These are phyloP conservation scores for Phytophthora citricola DNA, from an alignment of 352 stramenopile species.

Conservation along the genomic window DNA sequence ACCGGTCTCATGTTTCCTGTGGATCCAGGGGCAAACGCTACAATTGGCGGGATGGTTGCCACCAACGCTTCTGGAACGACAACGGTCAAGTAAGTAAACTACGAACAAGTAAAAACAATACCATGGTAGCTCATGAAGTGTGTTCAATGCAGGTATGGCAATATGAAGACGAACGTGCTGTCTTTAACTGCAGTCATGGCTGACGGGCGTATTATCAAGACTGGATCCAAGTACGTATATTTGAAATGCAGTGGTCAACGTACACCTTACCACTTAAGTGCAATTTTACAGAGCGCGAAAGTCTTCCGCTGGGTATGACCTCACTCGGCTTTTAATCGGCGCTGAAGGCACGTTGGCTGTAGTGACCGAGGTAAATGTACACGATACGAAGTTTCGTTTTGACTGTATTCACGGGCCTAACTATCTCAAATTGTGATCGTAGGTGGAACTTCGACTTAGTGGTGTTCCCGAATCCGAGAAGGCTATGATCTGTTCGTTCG, in stretches of 20 bases:
- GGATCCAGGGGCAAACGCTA: slow-evolving; percentile 95
- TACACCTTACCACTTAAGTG: neutral
- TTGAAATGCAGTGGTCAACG: neutral
- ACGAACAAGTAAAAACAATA: too few species aligned
- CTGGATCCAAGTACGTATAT: slow-evolving; percentile 73
- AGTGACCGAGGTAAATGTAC: slow-evolving; percentile 83
- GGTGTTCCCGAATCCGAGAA: slow-evolving; percentile 89
- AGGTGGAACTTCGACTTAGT: slow-evolving; percentile 92
- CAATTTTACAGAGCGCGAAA: slow-evolving; percentile 80
- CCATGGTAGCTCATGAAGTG: slow-evolving; percentile 12
- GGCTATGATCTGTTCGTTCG: slow-evolving; percentile 93
- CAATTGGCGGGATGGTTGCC: slow-evolving; percentile 93
- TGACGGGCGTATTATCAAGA: slow-evolving; percentile 84
- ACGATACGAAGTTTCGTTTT: neutral
- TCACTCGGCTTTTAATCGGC: slow-evolving; percentile 93
- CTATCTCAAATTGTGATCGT: neutral
- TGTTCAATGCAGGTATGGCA: slow-evolving; percentile 57
- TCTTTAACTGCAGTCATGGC: slow-evolving; percentile 91
- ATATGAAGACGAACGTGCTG: slow-evolving; percentile 97
- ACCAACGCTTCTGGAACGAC: slow-evolving; percentile 90
- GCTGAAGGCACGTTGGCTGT: slow-evolving; percentile 95
- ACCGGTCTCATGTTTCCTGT: slow-evolving; percentile 95
- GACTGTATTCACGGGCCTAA: neutral
- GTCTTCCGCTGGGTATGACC: slow-evolving; percentile 95
- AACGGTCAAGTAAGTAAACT: slow-evolving; percentile 73